Base-by-base conservation (phyloP, 306 rosid genomes). In the Geum urbanum region DNA sequence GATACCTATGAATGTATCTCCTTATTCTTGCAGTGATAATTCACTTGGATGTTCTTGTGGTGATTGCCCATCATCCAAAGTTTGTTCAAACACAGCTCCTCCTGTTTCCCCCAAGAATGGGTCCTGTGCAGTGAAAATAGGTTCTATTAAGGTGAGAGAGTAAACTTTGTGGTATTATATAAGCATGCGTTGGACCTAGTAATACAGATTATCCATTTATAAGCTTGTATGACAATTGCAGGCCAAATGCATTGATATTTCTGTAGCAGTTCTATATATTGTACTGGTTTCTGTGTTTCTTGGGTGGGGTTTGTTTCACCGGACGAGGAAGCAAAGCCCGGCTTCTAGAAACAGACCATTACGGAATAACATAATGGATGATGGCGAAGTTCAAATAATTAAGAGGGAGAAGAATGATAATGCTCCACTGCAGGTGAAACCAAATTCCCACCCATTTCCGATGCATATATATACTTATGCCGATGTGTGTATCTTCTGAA, bases 1-100 rank as follows among this genome's bases (percentile, higher is more conserved):
- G 95, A 82, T 78, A 80, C 91, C 92, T 77, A 91, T 94, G 99
- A 91, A 91, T 73, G 96, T 83, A 74, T 86, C 99, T 78, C 77
- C 89, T 69, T 94, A 94, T 83, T 91, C 99, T 51, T 91, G 99
- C 12, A 80, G 90, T 77, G 99, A 94, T 80, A 72, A 76, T 76
- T 94, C 97, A 61, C 83, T 94, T 74, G 97, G 99, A 67, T 94
- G 99, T 72, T 94, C 99, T 71, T 94, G 99, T 74, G 97, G 99
- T 65, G 99, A 91, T 83, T 94, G 99, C 66, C 96, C 96, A 71
- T 83, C 89, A 52, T 81, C 99, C 63, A 82, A 92, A 44, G 88
- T 79, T 73, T 94, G 99, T 76, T 80, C 95, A 40, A 79, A 69
- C 69, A 80, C 94, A 66, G 86, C 78, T 70, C 71, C 88, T 72